Conservation (phyloP, 148 eudicot species). For the Persicaria maculosa region DNA sequence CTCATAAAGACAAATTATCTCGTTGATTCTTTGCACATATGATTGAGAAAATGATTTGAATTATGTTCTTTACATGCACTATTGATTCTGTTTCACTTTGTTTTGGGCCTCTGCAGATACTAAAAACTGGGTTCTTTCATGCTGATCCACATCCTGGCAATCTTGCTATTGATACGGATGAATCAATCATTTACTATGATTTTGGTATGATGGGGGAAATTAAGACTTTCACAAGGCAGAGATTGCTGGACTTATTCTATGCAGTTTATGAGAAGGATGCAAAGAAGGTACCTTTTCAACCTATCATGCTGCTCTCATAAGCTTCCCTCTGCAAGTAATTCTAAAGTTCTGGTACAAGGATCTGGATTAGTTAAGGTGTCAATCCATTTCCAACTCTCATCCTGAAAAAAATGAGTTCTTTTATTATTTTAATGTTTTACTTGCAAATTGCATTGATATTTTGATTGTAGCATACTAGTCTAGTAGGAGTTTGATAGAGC, state of each 20-base stretch:
- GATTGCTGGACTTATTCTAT: constrained; percentile 84
- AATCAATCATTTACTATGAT: constrained; percentile 91
- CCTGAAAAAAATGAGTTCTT: background rate
- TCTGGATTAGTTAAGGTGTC: background rate
- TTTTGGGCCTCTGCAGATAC: constrained; percentile 44
- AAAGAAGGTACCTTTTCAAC: constrained; percentile 54
- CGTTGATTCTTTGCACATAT: background rate
- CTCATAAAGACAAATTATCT: background rate
- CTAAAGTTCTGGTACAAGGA: background rate
- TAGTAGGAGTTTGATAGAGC: background rate
- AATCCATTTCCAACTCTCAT: background rate
- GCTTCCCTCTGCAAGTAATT: background rate
- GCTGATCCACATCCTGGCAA: constrained; percentile 99
- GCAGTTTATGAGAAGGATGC: constrained; percentile 91
- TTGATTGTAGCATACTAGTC: background rate
- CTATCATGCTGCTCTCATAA: background rate
- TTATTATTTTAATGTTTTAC: too few relatives aligned
- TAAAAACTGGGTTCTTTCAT: constrained; percentile 94
- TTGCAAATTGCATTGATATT: background rate
- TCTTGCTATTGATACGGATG: constrained; percentile 91
- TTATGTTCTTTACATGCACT: background rate
- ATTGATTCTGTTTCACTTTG: background rate
- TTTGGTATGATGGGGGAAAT: constrained; percentile 99
- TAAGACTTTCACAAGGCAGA: constrained; percentile 78
- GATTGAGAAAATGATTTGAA: background rate